phyloP scores from a whole-genome alignment of 768 basidiomycete species.

The Lyophyllum decastes region DNA sequence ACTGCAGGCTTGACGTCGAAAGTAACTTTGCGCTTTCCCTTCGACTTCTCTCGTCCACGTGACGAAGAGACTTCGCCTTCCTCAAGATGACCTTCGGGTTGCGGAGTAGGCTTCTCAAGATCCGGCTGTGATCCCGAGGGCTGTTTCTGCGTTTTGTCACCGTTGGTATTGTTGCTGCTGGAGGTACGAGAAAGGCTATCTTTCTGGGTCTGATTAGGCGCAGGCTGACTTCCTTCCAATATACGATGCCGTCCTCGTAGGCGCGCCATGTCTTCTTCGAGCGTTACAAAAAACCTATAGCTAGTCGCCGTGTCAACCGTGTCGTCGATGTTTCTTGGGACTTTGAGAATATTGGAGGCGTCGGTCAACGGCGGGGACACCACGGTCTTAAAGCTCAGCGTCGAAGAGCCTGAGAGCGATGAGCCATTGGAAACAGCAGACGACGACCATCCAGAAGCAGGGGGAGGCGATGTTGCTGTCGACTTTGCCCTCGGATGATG shows the following conservation, averaged over 20 bases:
- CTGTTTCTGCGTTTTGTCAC: constrained; percentile 21
- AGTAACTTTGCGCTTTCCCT: constrained; percentile 71
- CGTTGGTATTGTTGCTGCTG: constrained; percentile 16
- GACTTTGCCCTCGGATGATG: constrained; percentile 46
- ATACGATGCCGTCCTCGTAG: constrained; percentile 22
- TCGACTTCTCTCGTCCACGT: constrained; percentile 32
- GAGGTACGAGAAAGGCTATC: constrained; percentile 22
- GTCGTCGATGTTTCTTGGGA: constrained; percentile 40
- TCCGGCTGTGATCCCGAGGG: constrained; percentile 17
- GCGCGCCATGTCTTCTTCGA: constrained; percentile 45
- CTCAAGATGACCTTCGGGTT: constrained; percentile 18
- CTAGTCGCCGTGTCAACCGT: constrained; percentile 45
- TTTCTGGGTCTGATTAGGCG: constrained; percentile 19
- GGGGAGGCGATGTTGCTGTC: constrained; percentile 17
- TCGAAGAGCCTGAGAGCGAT: constrained; percentile 24
- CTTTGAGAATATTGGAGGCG: constrained; percentile 40
- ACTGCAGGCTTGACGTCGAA: constrained; percentile 68
- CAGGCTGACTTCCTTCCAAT: constrained; percentile 22
- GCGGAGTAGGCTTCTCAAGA: constrained; percentile 17
- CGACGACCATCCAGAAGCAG: constrained; percentile 11
- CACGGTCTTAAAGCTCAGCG: constrained; percentile 31
- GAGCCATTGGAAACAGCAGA: constrained; percentile 19
- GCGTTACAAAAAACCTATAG: constrained; percentile 42
- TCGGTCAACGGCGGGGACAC: constrained; percentile 26
- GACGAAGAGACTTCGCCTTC: constrained; percentile 17